Evolutionary conservation across 768 basidiomycete species (phyloP).

Genomic region (Galerina sulciceps): DNA sequence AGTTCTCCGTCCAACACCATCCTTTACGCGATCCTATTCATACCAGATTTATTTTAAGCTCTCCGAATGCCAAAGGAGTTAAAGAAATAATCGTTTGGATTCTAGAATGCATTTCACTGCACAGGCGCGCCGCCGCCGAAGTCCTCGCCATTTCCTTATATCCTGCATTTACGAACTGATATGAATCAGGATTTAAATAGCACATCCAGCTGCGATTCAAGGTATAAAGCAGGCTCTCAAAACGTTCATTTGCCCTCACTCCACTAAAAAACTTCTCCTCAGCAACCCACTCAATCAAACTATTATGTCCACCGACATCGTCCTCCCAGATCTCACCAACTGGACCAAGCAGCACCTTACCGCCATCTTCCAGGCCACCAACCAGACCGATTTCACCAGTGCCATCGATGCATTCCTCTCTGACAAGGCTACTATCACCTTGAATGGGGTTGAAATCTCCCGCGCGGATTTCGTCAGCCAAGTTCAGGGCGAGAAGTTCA

Average conservation of each 20-base stretch:
- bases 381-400: conserved; percentile 3
- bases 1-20: no score
- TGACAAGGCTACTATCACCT: conserved; percentile 5
- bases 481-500: not conserved
- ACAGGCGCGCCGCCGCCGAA: no score
- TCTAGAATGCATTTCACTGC: no score
- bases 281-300: not conserved
- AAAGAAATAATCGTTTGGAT: no score
- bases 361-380: conserved; percentile 4
- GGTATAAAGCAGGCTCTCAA: not conserved
- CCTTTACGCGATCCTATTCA: no score
- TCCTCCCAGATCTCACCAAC: conserved; percentile 1
- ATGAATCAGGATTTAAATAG: no score
- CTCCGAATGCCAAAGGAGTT: no score
- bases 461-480: conserved; percentile 9
- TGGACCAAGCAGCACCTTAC: conserved; percentile 7
- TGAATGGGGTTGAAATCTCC: conserved; percentile 8
- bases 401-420: conserved; percentile 14
- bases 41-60: no score
- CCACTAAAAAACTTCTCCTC: not conserved
- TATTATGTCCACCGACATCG: not conserved
- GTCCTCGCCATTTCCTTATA: no score
- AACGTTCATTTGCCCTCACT: not conserved
- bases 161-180: no score
- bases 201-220: no score